phyloP scores from a whole-genome alignment of 441 rosid species.

The Metrosideros polymorpha region DNA sequence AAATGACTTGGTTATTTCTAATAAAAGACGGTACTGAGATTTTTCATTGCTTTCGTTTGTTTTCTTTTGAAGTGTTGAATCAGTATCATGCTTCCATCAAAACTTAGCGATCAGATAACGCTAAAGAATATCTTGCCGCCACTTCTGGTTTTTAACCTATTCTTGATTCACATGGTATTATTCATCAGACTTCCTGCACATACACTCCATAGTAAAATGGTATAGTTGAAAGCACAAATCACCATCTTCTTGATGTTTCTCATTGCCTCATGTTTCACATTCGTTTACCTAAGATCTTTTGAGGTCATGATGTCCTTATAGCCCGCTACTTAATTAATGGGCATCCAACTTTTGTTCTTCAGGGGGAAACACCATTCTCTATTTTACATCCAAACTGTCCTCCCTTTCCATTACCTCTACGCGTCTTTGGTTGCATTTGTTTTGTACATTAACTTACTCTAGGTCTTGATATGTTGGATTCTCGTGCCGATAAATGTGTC shows the following conservation, averaged over 20 bases:
- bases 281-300: no score
- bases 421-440: not conserved
- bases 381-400: not conserved
- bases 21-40: not conserved
- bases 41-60: not conserved
- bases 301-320: not conserved
- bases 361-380: not conserved
- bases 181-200: not conserved
- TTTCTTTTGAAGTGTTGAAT: not conserved
- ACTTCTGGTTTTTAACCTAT: not conserved
- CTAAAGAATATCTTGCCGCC: not conserved
- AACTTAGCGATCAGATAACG: not conserved
- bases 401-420: not conserved
- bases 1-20: not conserved
- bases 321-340: not conserved
- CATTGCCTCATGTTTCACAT: not conserved
- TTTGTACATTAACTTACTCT: not conserved
- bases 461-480: not conserved
- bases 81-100: no score
- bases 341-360: not conserved
- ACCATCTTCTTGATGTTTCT: not conserved
- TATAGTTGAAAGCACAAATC: no score
- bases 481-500: not conserved
- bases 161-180: not conserved
- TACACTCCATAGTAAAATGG: not conserved